These are phyloP conservation scores for Croton setiger DNA, from an alignment of 441 rosid species.

Conservation along the genomic window DNA sequence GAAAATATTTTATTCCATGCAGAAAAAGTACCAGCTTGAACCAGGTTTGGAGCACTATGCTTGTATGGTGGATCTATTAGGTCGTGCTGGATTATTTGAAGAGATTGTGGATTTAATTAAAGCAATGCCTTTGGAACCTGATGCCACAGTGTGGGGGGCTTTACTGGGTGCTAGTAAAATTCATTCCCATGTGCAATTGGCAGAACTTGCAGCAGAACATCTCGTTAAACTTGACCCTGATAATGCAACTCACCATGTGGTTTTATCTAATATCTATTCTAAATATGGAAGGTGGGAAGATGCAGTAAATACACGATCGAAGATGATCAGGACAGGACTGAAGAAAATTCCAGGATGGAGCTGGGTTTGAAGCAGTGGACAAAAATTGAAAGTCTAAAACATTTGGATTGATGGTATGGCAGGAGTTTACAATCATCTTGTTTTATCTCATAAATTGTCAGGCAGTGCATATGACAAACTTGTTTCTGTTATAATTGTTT, in stretches of 20 bases:
- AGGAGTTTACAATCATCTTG: not conserved
- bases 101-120: conserved; percentile 51
- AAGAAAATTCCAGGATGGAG: conserved; percentile 38
- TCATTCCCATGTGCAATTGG: conserved; percentile 47
- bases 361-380: conserved; percentile 32
- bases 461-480: not conserved
- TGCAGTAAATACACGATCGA: conserved; percentile 30
- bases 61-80: conserved; percentile 78
- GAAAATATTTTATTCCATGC: conserved; percentile 51
- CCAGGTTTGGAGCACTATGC: conserved; percentile 71
- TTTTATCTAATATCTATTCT: conserved; percentile 33
- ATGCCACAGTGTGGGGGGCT: conserved; percentile 73
- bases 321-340: conserved; percentile 27
- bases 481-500: not conserved
- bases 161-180: conserved; percentile 85
- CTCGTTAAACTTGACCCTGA: conserved; percentile 48
- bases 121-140: conserved; percentile 40
- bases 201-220: conserved; percentile 36
- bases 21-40: conserved; percentile 34
- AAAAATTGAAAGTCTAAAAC: not conserved
- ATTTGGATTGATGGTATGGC: not conserved
- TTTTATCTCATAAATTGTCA: not conserved
- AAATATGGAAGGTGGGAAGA: conserved; percentile 40
- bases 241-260: conserved; percentile 43
- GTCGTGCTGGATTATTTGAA: conserved; percentile 65